These are phyloP conservation scores for Picea engelmannii DNA, from an alignment of 83 land plant species.

Conservation along the genomic window DNA sequence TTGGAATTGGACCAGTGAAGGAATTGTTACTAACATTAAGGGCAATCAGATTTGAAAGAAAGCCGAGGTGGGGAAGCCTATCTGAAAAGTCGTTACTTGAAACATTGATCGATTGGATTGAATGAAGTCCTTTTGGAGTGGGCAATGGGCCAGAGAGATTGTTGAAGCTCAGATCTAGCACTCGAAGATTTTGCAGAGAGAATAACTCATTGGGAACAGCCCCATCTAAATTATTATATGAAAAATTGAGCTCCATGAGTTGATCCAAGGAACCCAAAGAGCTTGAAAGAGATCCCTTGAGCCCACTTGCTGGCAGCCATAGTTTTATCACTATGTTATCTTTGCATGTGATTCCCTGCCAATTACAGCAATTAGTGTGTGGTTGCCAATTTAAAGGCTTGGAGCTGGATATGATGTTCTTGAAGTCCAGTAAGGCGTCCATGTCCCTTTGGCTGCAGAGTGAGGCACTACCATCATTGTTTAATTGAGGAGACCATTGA, in stretches of 20 bases:
- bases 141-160: not conserved
- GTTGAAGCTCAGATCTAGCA: not conserved
- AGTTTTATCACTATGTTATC: constrained; percentile 24
- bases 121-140: not conserved
- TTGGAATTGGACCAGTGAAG: too few species aligned
- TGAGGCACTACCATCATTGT: not conserved
- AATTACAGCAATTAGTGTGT: constrained; percentile 30
- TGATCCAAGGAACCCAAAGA: not conserved
- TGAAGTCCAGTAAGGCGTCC: not conserved
- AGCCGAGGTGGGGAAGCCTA: constrained; percentile 5
- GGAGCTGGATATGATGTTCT: not conserved
- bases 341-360: constrained; percentile 50
- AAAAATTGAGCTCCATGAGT: too few species aligned
- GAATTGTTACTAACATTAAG: too few species aligned
- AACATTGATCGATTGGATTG: constrained; percentile 21
- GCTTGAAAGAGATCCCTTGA: too few species aligned
- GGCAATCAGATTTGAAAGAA: constrained; percentile 12
- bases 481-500: not conserved
- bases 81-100: constrained; percentile 38
- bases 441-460: not conserved
- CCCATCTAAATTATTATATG: too few species aligned
- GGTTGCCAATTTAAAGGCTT: not conserved
- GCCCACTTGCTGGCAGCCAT: not conserved
- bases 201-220: constrained; percentile 2
- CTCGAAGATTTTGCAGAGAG: constrained; percentile 15